phyloP scores from a whole-genome alignment of 345 rosid genomes.

The Balakata baccata region DNA sequence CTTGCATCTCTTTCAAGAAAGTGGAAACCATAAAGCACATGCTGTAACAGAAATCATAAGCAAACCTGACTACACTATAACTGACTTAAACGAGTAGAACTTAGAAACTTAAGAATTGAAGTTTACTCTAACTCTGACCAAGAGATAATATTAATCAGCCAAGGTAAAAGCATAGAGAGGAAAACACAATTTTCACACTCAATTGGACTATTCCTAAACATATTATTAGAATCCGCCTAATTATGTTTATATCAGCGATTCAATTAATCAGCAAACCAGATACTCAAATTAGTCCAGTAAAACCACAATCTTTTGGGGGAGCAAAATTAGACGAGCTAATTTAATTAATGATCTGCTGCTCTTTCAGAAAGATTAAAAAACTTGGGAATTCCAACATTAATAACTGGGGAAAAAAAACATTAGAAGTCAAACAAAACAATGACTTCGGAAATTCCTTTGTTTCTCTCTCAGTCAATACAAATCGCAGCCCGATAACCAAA shows the following conservation, averaged over 20 bases:
- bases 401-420: background rate
- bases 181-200: background rate
- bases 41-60: background rate
- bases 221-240: no score
- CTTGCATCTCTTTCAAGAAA: background rate
- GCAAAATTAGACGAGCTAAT: background rate
- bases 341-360: background rate
- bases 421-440: background rate
- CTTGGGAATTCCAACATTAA: background rate
- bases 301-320: background rate
- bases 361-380: background rate
- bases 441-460: background rate
- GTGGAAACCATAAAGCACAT: no score
- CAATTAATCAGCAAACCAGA: background rate
- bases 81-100: background rate
- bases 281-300: background rate
- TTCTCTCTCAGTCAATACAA: background rate
- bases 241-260: background rate
- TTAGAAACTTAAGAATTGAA: background rate
- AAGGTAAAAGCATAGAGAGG: background rate
- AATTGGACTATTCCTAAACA: background rate
- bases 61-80: background rate
- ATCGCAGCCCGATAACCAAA: background rate
- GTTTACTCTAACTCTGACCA: background rate
- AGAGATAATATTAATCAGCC: background rate